Base-by-base conservation (phyloP, 2,329 filamentous ascomycete genomes). In the Verticillium nonalfalfae region DNA sequence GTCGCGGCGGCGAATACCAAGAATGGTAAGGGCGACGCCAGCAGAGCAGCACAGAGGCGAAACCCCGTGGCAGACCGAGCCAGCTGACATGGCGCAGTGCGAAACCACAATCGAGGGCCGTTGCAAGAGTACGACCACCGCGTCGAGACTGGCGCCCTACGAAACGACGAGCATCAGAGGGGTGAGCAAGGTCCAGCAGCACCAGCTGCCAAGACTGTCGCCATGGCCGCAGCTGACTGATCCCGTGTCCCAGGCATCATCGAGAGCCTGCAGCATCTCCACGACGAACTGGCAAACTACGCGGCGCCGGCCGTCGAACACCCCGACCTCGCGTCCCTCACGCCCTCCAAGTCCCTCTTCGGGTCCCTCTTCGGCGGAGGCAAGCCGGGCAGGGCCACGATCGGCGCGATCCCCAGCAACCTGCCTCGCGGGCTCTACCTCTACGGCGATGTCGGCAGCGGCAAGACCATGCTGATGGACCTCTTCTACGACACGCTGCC, bases 391-490 rank as follows among this genome's bases (percentile, higher is more conserved):
- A 61, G 74, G 62, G 65, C 74, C 67, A 61, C 58, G n/a, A 76
- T 81, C 15, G 75, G 76, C 59, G 74, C 77, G 6, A 90, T 96
- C 26, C 87, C 92, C 1, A 75, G 82, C n/a, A 82, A 89, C 65
- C 80, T 97, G 1, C 95, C 95, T 0, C 90, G 91, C 66, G 95
- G 95, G 0, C 77, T 99, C 36, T 99, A 99, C 75, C 89, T 99
- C 74, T 97, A 91, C 70, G 95, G 95, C 62, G 95, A 99, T 73
- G 95, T 99, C 2, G 95, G 95, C 50, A 96, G 92, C 69, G 95
- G 95, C 64, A 99, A 99, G 82, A 99, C 95, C 2, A 99, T 99
- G 95, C 81, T 99, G 72, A 99, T 99, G 95, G 94, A 99, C 73
- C 81, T 99, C 58, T 97, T 98, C 75, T 97, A 93, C 78, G 93